phyloP scores from a whole-genome alignment of 257 asterid genomes.

The Fraxinus quadrangulata region DNA sequence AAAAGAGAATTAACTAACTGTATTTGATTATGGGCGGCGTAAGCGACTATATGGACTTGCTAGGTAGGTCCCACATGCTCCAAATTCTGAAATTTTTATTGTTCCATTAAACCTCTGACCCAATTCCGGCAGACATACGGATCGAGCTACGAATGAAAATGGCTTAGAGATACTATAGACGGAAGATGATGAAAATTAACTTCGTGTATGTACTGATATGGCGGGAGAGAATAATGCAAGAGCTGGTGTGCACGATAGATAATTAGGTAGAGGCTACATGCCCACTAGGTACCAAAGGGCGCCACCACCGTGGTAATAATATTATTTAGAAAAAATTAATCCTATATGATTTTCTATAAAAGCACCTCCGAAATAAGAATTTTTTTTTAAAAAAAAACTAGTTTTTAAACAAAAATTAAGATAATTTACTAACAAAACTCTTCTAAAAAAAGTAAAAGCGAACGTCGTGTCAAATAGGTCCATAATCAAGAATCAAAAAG shows the following conservation, averaged over 20 bases:
- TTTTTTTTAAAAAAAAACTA: too few relatives aligned
- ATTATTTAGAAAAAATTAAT: too few relatives aligned
- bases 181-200: background rate
- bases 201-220: background rate
- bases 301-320: background rate
- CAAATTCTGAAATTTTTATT: constrained; percentile 34
- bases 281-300: constrained; percentile 33
- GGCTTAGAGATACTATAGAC: background rate
- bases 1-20: constrained; percentile 24
- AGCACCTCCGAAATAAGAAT: too few relatives aligned
- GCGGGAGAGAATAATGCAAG: constrained; percentile 21
- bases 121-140: background rate
- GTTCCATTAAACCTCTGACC: constrained; percentile 21
- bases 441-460: too few relatives aligned
- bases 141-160: background rate
- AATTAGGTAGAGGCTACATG: background rate
- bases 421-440: too few relatives aligned
- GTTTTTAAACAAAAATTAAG: too few relatives aligned
- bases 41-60: constrained; percentile 1
- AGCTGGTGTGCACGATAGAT: constrained; percentile 48
- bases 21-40: constrained; percentile 16
- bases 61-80: constrained; percentile 38
- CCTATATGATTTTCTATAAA: too few relatives aligned
- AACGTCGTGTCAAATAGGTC: too few relatives aligned
- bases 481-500: too few relatives aligned